Evolutionary conservation across 345 rosid species (phyloP), one percentile per base, ranked within the genome.

Genomic region (Lagerstroemia speciosa): DNA sequence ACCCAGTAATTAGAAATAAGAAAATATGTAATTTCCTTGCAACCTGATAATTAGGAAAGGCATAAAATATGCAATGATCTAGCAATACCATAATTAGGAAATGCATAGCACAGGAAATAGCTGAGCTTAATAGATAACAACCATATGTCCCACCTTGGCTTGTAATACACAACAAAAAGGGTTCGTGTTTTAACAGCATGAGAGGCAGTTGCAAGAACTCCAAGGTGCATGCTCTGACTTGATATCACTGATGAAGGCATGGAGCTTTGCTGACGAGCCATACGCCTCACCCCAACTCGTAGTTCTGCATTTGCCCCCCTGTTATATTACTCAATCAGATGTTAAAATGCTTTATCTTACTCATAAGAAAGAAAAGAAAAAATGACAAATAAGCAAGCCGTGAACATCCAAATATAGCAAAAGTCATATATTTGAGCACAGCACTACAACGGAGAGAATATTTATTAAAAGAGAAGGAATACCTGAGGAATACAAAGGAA

Each of bases 191-290:
- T 67, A 70, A 83, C 82, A 43, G 96, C 95, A 75, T 94, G 99
- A 71, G 83, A 83, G 67, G 97, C 99, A 64, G 95, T 91, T 64
- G 98, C 96, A 76, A 91, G 93, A 75, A 91, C 99, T 38, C 97
- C 99, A 3, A 91, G 76, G 78, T 91, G 97, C 96, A 94, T 91
- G 86, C 89, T 91, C 72, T 88, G 97, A 67, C 96, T 85, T 46
- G 97, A 91, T 76, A 94, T 89, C 75, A 91, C 95, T 17, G 98
- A 89, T 7, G 95, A 80, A n/a, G 96, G 90, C 91, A 85, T 87
- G 78, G 78, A 81, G 73, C 77, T 81, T 71, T 84, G 93, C 73
- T 86, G 93, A 12, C 82, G 78, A 82, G 85, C 83, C 67, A 80
- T 83, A 77, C 86, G 92, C 46, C 90, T 83, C 76, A 85, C 87